Percentiles rank a stretch among this genome's conserved stretches.
phyloP scores from a whole-genome alignment of 2,329 filamentous ascomycete genomes.

The Nigrospora oryzae region DNA sequence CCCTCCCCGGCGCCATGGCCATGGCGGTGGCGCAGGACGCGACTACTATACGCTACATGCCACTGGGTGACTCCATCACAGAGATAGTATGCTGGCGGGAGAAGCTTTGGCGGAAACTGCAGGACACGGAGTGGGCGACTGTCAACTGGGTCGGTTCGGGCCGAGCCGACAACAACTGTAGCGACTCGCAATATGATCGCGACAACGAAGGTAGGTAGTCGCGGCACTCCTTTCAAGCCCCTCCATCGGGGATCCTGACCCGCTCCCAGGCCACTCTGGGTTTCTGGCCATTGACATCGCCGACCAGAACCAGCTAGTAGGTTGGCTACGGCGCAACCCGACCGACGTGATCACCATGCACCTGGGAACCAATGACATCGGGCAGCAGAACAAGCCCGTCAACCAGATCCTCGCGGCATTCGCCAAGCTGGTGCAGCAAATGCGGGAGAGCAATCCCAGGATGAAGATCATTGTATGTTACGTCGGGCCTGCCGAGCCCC shows the following conservation, averaged over 20 bases:
- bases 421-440: conserved; percentile 25
- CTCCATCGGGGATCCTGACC: neutral
- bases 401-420: conserved; percentile 30
- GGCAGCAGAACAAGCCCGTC: conserved; percentile 27
- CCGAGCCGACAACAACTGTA: conserved; percentile 23
- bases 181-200: conserved; percentile 27
- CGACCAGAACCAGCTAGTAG: conserved; percentile 29
- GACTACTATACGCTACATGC: conserved; percentile 24
- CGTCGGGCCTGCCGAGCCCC: neutral
- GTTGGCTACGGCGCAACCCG: conserved; percentile 31
- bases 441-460: conserved; percentile 27
- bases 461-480: conserved; percentile 33
- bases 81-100: conserved; percentile 34
- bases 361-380: conserved; percentile 33
- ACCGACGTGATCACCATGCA: conserved; percentile 37
- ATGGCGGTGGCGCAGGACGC: conserved; percentile 14
- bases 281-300: conserved; percentile 34
- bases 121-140: conserved; percentile 24
- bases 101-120: conserved; percentile 30
- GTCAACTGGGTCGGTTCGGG: conserved; percentile 29
- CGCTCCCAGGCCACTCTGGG: conserved; percentile 21
- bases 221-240: neutral
- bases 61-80: conserved; percentile 34
- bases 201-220: conserved; percentile 26
- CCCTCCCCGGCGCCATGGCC: conserved; percentile 8